Evolutionary conservation across 805 yeast genomes (phyloP).

Genomic region (Komagataella kurtzmanii): DNA sequence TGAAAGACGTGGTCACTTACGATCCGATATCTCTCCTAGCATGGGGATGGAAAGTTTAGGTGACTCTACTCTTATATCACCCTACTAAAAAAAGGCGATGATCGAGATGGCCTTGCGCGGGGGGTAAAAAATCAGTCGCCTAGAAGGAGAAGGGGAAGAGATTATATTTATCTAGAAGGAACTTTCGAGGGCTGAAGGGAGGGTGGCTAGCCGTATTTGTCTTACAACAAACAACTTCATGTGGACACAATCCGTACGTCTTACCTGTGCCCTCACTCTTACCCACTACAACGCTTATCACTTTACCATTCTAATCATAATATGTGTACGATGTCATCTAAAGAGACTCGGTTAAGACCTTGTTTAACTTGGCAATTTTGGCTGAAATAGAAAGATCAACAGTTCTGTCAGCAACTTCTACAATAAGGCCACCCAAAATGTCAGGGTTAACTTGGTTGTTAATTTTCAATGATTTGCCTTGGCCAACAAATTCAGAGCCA

Average conservation of each 20-base stretch:
- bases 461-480: slow-evolving; percentile 75
- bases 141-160: not conserved
- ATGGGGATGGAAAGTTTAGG: not conserved
- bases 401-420: slow-evolving; percentile 93
- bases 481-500: slow-evolving; percentile 70
- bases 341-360: slow-evolving; percentile 74
- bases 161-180: not conserved
- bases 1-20: not conserved
- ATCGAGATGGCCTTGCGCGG: not conserved
- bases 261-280: not conserved
- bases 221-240: not conserved
- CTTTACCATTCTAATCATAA: not conserved
- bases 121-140: not conserved
- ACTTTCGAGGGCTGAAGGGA: not conserved
- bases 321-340: slow-evolving; percentile 21
- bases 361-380: slow-evolving; percentile 82
- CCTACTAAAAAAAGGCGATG: not conserved
- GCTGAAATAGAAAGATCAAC: slow-evolving; percentile 83
- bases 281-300: not conserved
- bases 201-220: not conserved
- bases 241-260: not conserved
- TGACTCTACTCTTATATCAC: not conserved
- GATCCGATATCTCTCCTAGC: not conserved
- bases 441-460: slow-evolving; percentile 78
- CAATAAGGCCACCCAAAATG: slow-evolving; percentile 89